These are phyloP conservation scores for Euphorbia tirucalli DNA, from an alignment of 345 rosid genomes.

Conservation along the genomic window DNA sequence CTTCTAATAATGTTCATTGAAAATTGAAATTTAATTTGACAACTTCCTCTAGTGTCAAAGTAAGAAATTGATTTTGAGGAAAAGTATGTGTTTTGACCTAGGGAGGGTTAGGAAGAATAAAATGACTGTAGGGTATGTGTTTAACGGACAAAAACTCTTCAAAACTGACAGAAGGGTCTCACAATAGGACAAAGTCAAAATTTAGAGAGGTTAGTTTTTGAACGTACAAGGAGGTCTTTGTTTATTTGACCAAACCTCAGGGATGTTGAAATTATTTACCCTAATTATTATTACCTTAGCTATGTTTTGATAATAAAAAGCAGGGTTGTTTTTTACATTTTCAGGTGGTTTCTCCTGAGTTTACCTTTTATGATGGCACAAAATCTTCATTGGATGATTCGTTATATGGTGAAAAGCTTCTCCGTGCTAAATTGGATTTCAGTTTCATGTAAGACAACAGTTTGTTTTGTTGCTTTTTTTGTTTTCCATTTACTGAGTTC, in stretches of 20 bases:
- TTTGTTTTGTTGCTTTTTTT: background rate
- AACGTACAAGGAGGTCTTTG: background rate
- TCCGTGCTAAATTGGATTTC: slow-evolving; percentile 91
- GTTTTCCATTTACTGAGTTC: background rate
- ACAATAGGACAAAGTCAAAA: no score
- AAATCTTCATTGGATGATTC: slow-evolving; percentile 84
- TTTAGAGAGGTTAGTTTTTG: background rate
- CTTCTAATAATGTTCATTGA: no score
- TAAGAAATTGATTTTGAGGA: no score
- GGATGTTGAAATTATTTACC: background rate
- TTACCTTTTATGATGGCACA: slow-evolving; percentile 92
- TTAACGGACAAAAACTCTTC: no score
- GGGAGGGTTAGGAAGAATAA: no score
- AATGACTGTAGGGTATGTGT: no score
- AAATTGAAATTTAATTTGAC: no score
- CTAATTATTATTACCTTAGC: background rate
- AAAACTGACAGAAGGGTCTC: no score
- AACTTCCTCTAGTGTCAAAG: no score
- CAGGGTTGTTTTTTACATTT: background rate
- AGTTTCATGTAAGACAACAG: slow-evolving; percentile 77
- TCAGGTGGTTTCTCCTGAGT: slow-evolving; percentile 91
- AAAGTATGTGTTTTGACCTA: no score
- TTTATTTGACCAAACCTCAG: background rate
- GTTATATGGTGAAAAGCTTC: slow-evolving; percentile 78
- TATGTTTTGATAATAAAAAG: background rate